These are phyloP conservation scores for Zostera marina DNA, from an alignment of 116 monocot species.

Conservation along the genomic window DNA sequence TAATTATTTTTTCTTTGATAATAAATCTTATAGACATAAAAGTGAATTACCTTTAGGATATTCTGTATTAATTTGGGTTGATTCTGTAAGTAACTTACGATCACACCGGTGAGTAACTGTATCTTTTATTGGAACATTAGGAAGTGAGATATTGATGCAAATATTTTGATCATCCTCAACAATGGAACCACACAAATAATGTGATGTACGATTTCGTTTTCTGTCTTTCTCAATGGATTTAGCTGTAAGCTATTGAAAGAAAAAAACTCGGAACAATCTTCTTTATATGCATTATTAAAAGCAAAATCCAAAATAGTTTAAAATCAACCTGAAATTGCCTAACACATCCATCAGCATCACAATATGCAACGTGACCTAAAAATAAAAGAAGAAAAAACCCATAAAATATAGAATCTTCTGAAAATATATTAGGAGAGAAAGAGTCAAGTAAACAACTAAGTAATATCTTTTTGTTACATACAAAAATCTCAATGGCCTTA, in stretches of 20 bases:
- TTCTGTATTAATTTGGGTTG: conserved; percentile 7
- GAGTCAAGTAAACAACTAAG: too few relatives aligned
- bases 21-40: neutral
- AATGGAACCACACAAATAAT: conserved; percentile 50
- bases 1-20: neutral
- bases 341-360: conserved; percentile 38
- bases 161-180: conserved; percentile 13
- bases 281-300: neutral
- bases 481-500: too few relatives aligned
- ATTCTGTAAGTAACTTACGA: conserved; percentile 3
- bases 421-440: neutral
- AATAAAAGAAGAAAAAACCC: neutral
- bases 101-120: conserved; percentile 4
- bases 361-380: conserved; percentile 49
- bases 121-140: conserved; percentile 11
- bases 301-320: neutral
- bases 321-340: conserved; percentile 27
- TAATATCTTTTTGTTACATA: too few relatives aligned
- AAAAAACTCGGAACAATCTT: neutral
- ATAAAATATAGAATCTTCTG: neutral
- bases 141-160: conserved; percentile 19
- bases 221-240: conserved; percentile 30
- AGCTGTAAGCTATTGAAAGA: conserved; percentile 29
- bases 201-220: conserved; percentile 23
- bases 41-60: conserved; percentile 2